Base-by-base conservation (phyloP, 768 basidiomycete genomes). In the Leccinellum albellum region DNA sequence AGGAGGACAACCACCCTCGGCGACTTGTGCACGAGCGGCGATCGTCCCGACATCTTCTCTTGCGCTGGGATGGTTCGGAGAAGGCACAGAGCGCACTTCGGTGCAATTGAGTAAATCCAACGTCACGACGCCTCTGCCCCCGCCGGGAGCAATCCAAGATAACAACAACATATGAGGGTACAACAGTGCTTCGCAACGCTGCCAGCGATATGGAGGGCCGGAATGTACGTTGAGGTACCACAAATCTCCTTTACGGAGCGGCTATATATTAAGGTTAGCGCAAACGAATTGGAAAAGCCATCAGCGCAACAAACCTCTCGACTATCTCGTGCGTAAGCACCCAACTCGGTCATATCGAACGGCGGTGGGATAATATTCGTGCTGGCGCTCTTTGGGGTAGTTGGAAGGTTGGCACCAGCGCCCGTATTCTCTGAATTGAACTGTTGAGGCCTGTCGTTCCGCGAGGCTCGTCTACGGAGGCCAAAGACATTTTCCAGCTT, bases 221-320 rank as follows among this genome's bases (percentile, higher is more conserved):
- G 88, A 87, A 65, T 97, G 94, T 0, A 96, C 94, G 55, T 97
- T 96, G 53, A 97, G 82, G 67, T 94, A 97, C 88, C 91, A 96
- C 1, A 97, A 74, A 14, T 86, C 76, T 14, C 94, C 94, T 40
- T 91, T 88, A 56, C 91, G 87, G 13, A 91, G 76, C 4, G 94
- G 93, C 94, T 96, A 66, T n/a, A 45, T 23, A 21, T 24, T 1
- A 20, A 15, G 31, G 33, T 73, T 31, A 69, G 63, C 21, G 31
- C 29, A 1, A 17, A 59, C 23, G 6, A 53, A 50, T 50, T 4
- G 6, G 37, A 56, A 20, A 12, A 46, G 15, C 4, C 1, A 10
- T 17, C 10, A 44, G 12, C 2, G 6, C 78, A 63, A 56, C 35
- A 17, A 37, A 82, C 81, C 70, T 82, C 80, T 50, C 75, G 73